Evolutionary conservation across 176 grass and related monocot genomes (phyloP).

Genomic region (Paspalum notatum): DNA sequence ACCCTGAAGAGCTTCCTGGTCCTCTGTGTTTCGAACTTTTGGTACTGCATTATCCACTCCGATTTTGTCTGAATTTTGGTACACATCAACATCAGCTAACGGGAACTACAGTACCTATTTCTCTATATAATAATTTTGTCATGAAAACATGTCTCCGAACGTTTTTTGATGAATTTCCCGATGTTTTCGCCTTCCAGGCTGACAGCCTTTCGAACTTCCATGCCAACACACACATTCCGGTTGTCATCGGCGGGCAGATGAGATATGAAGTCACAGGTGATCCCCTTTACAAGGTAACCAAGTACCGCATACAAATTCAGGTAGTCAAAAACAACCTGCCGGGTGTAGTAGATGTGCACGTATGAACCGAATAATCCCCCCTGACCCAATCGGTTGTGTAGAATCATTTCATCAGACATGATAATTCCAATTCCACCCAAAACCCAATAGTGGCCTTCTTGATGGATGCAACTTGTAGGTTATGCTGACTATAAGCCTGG

Average conservation of each 20-base stretch:
- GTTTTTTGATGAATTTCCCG: background rate
- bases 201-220: constrained; percentile 90
- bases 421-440: background rate
- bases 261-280: constrained; percentile 89
- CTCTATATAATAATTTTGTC: background rate
- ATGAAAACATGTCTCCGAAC: background rate
- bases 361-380: too few relatives aligned
- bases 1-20: background rate
- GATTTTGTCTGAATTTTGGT: background rate
- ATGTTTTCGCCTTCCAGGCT: constrained; percentile 45
- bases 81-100: background rate
- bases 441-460: background rate
- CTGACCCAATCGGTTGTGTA: too few relatives aligned
- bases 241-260: constrained; percentile 87
- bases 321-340: too few relatives aligned
- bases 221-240: constrained; percentile 89
- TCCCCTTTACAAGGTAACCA: constrained; percentile 91
- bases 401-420: background rate
- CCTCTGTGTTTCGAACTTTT: background rate
- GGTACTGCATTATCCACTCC: background rate
- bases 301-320: background rate
- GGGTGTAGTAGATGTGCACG: too few relatives aligned
- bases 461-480: background rate
- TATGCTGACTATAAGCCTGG: background rate
- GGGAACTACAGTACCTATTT: background rate